Conservation (phyloP, 495 filamentous ascomycete species). For the Trichoderma asperelloides region DNA sequence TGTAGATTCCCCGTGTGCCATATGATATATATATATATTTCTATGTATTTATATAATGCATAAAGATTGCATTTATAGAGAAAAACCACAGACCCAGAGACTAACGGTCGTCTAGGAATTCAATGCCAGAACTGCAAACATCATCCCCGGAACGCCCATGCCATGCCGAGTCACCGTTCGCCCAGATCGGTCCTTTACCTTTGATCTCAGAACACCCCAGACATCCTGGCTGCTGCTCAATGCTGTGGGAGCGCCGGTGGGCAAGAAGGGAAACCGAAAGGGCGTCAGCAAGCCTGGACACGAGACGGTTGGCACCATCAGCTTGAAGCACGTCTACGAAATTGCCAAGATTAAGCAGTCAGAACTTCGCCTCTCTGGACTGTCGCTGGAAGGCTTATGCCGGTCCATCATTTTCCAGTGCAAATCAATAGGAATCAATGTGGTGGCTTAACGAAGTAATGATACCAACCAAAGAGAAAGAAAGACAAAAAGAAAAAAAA, state of each 20-base stretch:
- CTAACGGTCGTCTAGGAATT: slow-evolving; percentile 61
- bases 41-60: not conserved
- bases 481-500: not conserved
- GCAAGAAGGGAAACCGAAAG: slow-evolving; percentile 66
- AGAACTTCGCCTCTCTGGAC: slow-evolving; percentile 71
- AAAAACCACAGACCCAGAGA: not conserved
- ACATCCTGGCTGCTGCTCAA: slow-evolving; percentile 81
- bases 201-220: slow-evolving; percentile 86
- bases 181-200: slow-evolving; percentile 85
- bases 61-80: too few relatives aligned
- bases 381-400: slow-evolving; percentile 72
- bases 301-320: slow-evolving; percentile 70
- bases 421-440: slow-evolving; percentile 76
- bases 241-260: slow-evolving; percentile 64
- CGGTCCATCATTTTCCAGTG: slow-evolving; percentile 81
- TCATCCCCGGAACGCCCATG: slow-evolving; percentile 74
- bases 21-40: not conserved
- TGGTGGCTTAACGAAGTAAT: slow-evolving; percentile 56
- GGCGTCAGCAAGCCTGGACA: slow-evolving; percentile 72
- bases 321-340: slow-evolving; percentile 94
- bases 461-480: not conserved
- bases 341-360: slow-evolving; percentile 93
- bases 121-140: slow-evolving; percentile 87
- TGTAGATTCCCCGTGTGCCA: slow-evolving; percentile 12
- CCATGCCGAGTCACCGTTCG: slow-evolving; percentile 86